Base-by-base conservation (phyloP, 2,329 filamentous ascomycete genomes). In the Xylaria sp. region DNA sequence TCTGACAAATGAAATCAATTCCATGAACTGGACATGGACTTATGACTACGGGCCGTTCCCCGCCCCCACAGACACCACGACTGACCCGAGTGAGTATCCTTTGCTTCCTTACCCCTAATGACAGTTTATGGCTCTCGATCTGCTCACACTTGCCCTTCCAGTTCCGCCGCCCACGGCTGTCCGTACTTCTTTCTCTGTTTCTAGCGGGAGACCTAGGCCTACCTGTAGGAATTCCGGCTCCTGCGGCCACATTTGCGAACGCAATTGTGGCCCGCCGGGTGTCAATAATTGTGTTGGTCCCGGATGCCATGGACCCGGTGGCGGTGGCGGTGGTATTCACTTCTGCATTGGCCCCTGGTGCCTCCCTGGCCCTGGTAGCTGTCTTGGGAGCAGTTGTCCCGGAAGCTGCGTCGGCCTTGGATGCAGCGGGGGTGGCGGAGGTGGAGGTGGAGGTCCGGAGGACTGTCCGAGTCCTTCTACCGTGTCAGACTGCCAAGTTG, bases 221-320 rank as follows among this genome's bases (percentile, higher is more conserved):
- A 59, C 56, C 24, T 59, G 56, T 30, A 47, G 19, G 24, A 3
- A 47, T n/a, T 12, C 17, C 21, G 56, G 56, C 19, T 12, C 9
- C 17, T 59, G 56, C 56, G 56, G 56, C 9, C 19, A 59, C 21
- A 9, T 34, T 27, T 59, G 56, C 17, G 56, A 59, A 34, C 56
- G n/a, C 42, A 59, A 59, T n/a, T 59, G 56, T 30, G 56, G 56
- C 19, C 56, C 56, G 27, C 34, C 56, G 19, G 56, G 56, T 59
- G 30, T 59, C 24, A 48, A 48, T 48, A 48, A 48, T 48, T 48
- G 45, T 19, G n/a, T 48, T 48, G 45, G 45, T 48, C 12, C 45
- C 45, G 45, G 45, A 48, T 48, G 45, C 7, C 45, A 48, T 48
- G 27, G n/a, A n/a, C 21, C 12, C 8, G 32, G 32, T 39, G 32